These are phyloP conservation scores for Aureobasidium musti DNA, from an alignment of 2,329 filamentous ascomycete species.

Conservation along the genomic window DNA sequence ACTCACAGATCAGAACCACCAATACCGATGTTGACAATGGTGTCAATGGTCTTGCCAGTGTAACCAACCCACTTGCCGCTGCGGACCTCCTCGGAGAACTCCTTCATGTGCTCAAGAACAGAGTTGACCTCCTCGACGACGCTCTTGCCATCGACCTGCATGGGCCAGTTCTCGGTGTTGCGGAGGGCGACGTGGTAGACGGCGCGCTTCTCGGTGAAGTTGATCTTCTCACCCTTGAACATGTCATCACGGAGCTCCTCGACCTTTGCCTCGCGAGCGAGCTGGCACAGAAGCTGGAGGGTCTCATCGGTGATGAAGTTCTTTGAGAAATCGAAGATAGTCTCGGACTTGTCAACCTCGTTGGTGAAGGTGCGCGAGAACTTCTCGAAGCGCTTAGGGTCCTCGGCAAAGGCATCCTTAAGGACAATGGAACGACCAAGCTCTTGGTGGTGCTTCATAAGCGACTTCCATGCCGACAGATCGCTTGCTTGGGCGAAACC, in stretches of 20 bases:
- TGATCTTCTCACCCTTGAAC: conserved; percentile 98
- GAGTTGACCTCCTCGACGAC: conserved; percentile 92
- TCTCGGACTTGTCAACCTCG: conserved; percentile 75
- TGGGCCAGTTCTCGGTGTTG: conserved; percentile 79
- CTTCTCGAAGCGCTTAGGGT: conserved; percentile 85
- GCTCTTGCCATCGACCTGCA: conserved; percentile 85
- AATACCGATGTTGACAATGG: conserved; percentile 96
- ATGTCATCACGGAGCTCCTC: conserved; percentile 95
- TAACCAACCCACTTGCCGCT: conserved; percentile 96
- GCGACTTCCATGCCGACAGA: conserved; percentile 82
- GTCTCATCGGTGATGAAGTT: conserved; percentile 97
- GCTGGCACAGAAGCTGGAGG: conserved; percentile 78
- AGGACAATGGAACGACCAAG: conserved; percentile 85
- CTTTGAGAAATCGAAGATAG: conserved; percentile 98
- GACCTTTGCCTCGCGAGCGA: conserved; percentile 86
- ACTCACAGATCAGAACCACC: conserved; percentile 96
- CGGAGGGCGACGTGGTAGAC: conserved; percentile 95
- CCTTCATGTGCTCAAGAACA: conserved; percentile 96
- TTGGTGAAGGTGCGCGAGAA: conserved; percentile 85
- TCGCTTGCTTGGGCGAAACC: conserved; percentile 81
- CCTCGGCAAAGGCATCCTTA: conserved; percentile 84
- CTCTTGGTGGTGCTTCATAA: conserved; percentile 81
- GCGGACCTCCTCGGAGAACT: conserved; percentile 92
- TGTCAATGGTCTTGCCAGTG: conserved; percentile 96
- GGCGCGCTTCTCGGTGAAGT: conserved; percentile 95